Evolutionary conservation across 352 stramenopile species (phyloP), one percentile per base, ranked within the genome.

Genomic region (Globisporangium parvum): DNA sequence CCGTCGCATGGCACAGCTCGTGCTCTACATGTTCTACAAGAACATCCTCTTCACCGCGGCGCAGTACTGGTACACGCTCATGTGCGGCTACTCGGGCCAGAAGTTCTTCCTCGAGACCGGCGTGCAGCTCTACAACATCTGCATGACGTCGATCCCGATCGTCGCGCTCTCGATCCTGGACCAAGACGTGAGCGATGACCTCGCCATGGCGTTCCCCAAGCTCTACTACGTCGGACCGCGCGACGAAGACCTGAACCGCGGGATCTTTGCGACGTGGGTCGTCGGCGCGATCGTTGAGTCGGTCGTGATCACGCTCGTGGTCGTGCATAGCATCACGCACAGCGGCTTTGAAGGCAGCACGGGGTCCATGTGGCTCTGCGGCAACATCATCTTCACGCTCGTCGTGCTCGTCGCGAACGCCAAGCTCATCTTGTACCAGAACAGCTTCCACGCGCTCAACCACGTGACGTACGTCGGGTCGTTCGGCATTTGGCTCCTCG

Each of bases 11-110:
- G 75, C 89, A 1, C 85, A 95, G 46, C 66, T 98, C 18, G 79
- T 97, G 44, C 55, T 94, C 15, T 98, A 96, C 70, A 95, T 93
- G 42, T 97, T 98, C 53, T 98, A 96, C 77, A 98, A 98, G 68
- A 98, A 91, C 58, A 90, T 93, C 44, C 58, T 91, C 10, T 85
- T 89, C 50, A 89, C 80, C 0, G 71, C 73, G 0, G 67, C 77
- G 40, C 77, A 93, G 60, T 93, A 84, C 54, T 90, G 75, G 77
- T 90, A 85, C 65, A 85, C 84, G 21, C 69, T 80, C 21, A 56
- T 88, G 56, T 87, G 71, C 45, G 84, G 77, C 1, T 91, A 91
- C 45, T 92, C 81, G 2, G 81, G 83, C 0, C 77, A 93, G 35
- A 93, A 93, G 37, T 91, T 94, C 53, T 94, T 87, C 60, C 59